Evolutionary conservation across 176 grass and related monocot genomes (phyloP).

Genomic region (Dendrocalamus sinicus): DNA sequence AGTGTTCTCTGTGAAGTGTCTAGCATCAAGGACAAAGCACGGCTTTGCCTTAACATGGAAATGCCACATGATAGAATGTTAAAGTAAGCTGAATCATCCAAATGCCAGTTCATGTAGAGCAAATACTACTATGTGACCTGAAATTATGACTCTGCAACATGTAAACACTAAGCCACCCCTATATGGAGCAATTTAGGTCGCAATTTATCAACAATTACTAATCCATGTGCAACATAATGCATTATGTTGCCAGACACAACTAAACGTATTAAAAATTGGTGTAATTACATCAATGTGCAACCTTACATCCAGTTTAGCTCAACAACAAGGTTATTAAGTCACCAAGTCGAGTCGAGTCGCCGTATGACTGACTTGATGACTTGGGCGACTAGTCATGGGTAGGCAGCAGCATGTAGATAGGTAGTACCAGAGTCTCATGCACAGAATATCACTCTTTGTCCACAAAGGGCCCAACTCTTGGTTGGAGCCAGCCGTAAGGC

Average conservation of each 20-base stretch:
- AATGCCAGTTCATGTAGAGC: neutral
- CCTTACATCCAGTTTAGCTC: conserved; percentile 6
- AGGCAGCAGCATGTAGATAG: neutral
- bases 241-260: neutral
- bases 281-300: conserved; percentile 23
- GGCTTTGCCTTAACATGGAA: neutral
- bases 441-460: too few species aligned
- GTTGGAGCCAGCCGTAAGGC: too few species aligned
- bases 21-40: conserved; percentile 18
- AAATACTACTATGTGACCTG: neutral
- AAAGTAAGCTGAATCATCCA: neutral
- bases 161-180: neutral
- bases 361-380: neutral
- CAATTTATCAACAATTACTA: neutral
- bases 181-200: neutral
- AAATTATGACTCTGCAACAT: conserved; percentile 10
- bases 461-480: too few species aligned
- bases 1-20: neutral
- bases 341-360: neutral
- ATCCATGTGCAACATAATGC: neutral
- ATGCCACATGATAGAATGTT: neutral
- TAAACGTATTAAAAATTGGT: conserved; percentile 2
- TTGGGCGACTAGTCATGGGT: neutral
- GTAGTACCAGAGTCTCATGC: too few species aligned
- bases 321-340: neutral